Evolutionary conservation across 1,139 yeast species (phyloP).

Genomic region (Scheffersomyces quercinus): DNA sequence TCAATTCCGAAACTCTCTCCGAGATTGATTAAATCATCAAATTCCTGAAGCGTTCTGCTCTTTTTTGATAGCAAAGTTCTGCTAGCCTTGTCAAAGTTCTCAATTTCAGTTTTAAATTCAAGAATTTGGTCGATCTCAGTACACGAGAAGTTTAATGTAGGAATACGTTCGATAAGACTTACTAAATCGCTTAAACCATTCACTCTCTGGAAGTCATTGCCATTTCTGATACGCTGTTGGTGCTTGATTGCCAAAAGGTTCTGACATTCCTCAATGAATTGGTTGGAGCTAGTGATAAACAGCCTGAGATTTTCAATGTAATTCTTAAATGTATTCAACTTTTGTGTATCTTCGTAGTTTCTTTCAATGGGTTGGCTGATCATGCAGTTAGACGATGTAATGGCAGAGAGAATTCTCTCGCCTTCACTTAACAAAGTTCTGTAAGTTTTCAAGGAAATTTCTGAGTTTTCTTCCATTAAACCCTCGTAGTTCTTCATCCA

Average conservation of each 20-base stretch:
- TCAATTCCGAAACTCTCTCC: conserved; percentile 64
- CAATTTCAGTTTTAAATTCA: conserved; percentile 56
- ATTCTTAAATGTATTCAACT: conserved; percentile 15
- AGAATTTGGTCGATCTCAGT: conserved; percentile 62
- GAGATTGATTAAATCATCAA: conserved; percentile 47
- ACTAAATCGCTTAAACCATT: conserved; percentile 24
- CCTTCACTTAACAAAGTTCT: conserved; percentile 54
- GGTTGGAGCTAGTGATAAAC: conserved; percentile 47
- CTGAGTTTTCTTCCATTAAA: conserved; percentile 39
- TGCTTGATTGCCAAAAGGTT: conserved; percentile 50
- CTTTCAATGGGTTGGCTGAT: neutral
- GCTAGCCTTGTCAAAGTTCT: conserved; percentile 54
- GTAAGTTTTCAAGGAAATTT: conserved; percentile 50
- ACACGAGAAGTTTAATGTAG: conserved; percentile 50
- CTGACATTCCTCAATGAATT: conserved; percentile 61
- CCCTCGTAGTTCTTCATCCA: conserved; percentile 55
- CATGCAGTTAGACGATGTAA: conserved; percentile 21
- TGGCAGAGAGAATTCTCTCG: conserved; percentile 47
- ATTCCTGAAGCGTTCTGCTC: conserved; percentile 33
- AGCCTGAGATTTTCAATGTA: conserved; percentile 37
- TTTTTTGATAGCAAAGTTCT: conserved; percentile 32
- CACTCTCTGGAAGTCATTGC: conserved; percentile 15
- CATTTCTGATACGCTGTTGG: conserved; percentile 47
- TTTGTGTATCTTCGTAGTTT: conserved; percentile 14
- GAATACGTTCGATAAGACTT: conserved; percentile 47